Conservation (phyloP, 1,139 yeast species). For the Debaryomyces robertsiae region DNA sequence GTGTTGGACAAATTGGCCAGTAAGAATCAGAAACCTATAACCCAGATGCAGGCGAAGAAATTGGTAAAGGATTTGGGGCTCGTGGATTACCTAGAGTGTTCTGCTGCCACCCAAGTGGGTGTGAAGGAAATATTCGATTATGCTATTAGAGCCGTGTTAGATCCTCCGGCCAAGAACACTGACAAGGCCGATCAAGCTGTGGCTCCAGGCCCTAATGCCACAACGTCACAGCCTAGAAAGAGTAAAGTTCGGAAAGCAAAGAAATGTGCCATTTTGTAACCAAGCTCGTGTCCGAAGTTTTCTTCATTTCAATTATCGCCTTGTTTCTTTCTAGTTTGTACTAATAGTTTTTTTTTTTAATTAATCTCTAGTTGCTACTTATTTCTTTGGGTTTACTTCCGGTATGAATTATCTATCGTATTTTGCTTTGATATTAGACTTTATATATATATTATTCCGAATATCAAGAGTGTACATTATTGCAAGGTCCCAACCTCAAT, state of each 20-base stretch:
- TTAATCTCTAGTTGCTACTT: neutral
- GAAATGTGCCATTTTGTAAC: slow-evolving; percentile 52
- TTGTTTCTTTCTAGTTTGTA: slow-evolving; percentile 9
- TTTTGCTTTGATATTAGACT: slow-evolving; percentile 1
- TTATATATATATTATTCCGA: neutral
- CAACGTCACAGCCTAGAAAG: slow-evolving; percentile 18
- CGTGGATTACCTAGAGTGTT: slow-evolving; percentile 79
- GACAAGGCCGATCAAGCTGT: slow-evolving; percentile 14
- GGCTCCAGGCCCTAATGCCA: slow-evolving; percentile 2
- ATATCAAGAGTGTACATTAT: neutral
- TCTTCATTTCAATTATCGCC: neutral
- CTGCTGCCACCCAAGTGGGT: slow-evolving; percentile 91
- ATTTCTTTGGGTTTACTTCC: slow-evolving; percentile 12
- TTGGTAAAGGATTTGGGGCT: slow-evolving; percentile 76
- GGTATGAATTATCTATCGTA: slow-evolving; percentile 10
- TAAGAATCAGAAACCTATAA: slow-evolving; percentile 62
- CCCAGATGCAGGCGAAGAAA: slow-evolving; percentile 62
- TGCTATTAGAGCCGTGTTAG: slow-evolving; percentile 72
- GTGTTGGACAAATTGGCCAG: slow-evolving; percentile 71
- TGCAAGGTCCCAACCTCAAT: neutral
- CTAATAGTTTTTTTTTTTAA: neutral
- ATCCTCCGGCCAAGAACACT: slow-evolving; percentile 45
- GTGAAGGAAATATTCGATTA: slow-evolving; percentile 80
- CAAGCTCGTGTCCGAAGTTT: slow-evolving; percentile 1
- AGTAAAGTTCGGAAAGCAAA: slow-evolving; percentile 47